phyloP scores from a whole-genome alignment of 495 filamentous ascomycete species.

The Daldinia vernicosa region DNA sequence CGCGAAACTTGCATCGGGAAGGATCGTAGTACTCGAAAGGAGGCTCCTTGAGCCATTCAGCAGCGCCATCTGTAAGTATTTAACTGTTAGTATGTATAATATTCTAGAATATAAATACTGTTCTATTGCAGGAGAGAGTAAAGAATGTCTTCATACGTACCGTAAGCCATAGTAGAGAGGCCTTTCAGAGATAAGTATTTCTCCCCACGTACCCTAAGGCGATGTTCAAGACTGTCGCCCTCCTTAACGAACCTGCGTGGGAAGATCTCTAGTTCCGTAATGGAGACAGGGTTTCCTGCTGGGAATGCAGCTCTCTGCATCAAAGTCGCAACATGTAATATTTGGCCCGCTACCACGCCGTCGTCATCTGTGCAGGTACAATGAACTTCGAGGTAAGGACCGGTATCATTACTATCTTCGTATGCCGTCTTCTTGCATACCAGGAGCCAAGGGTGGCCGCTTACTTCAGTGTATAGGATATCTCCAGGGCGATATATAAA shows the following conservation, averaged over 20 bases:
- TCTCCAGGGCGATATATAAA: constrained; percentile 51
- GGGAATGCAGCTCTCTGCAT: constrained; percentile 38
- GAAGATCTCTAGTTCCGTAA: constrained; percentile 34
- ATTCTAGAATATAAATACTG: neutral
- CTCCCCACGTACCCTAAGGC: constrained; percentile 32
- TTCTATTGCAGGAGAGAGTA: neutral
- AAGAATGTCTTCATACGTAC: constrained; percentile 14
- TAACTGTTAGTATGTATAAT: constrained; percentile 5
- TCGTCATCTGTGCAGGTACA: constrained; percentile 40
- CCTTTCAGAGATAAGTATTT: constrained; percentile 36
- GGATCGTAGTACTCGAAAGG: constrained; percentile 39
- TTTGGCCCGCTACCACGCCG: constrained; percentile 33
- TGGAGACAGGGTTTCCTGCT: constrained; percentile 32
- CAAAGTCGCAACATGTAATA: constrained; percentile 9
- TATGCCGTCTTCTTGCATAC: constrained; percentile 45
- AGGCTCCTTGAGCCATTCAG: constrained; percentile 43
- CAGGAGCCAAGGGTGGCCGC: constrained; percentile 42
- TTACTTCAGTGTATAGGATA: constrained; percentile 46
- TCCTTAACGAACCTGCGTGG: constrained; percentile 36
- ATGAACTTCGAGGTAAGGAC: constrained; percentile 43
- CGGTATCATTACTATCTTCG: constrained; percentile 22
- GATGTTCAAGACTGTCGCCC: constrained; percentile 34
- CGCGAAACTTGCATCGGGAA: constrained; percentile 33
- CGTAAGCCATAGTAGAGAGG: constrained; percentile 35
- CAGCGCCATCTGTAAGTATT: constrained; percentile 25